Base-by-base conservation (phyloP, 495 filamentous ascomycete species). In the Neurospora sublineolata region DNA sequence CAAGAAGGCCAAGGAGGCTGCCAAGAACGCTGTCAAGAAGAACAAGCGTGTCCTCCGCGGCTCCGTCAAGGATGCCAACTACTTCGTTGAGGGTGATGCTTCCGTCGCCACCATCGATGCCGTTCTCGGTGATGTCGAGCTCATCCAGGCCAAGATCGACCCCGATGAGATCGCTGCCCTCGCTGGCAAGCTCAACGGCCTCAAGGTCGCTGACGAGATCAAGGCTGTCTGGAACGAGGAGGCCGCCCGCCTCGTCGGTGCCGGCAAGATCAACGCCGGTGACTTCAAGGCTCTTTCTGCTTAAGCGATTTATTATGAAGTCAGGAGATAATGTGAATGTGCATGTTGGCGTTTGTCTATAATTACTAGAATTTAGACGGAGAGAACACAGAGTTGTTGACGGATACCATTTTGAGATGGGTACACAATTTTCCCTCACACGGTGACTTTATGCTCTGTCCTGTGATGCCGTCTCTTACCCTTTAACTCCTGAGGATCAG, bases 21-120 rank as follows among this genome's bases (percentile, higher is more conserved):
- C 93, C 72, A 99, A 99, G 89, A 97, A 92, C 79, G 94, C 96
- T 4, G 89, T 94, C 75, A 99, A 99, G 92, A 98, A 98, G 91
- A 98, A 99, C 85, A 97, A 97, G 85, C 91, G 95, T 84, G 92
- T 97, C 40, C 86, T 98, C 72, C 92, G 94, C 78, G 89, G 87
- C 39, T 91, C 91, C 75, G 92, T 95, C 82, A 98, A 98, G 87
- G 95, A 98, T 71, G 93, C 89, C 76, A 97, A 97, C 86, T 99
- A 98, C 88, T 92, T 94, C 73, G 89, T 87, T 36, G 85, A 84
- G 11, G 84, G 85, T 18, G 87, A 92, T 76, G 87, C 94, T 4
- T 86, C 88, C 10, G 84, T 93, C 3, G 85, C 89, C 38, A 85
- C 91, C 77, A 91, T 97, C 70, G 94, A 97, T 80, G 82, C 84